Base-by-base conservation (phyloP, 1,284 basidiomycete species). In the Schizophyllum amplum region DNA sequence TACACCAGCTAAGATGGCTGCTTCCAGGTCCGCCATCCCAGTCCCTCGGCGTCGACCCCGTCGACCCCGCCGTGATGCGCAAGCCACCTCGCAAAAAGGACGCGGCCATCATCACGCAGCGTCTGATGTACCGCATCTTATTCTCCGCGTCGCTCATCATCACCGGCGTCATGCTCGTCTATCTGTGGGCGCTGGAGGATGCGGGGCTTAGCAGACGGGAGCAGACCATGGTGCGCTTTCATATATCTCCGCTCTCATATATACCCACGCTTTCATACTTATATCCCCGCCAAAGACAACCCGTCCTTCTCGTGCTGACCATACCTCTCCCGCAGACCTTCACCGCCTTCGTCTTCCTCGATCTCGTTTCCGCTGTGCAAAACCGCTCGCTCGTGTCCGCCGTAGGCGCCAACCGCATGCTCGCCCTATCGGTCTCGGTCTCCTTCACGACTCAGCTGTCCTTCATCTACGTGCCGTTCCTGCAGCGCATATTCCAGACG, bases 401-500 rank as follows among this genome's bases (percentile, higher is more conserved):
- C 7, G 67, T 94, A 23, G 76, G 81, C 57, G 83, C 87, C 64
- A 99, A 99, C 76, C 79, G 80, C 64, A 96, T 98, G 92, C 80
- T 98, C 57, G 74, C 95, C 58, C 76, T 86, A 58, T 97, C 96
- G 0, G 89, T 97, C 50, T 87, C 86, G 4, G 78, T 90, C 53
- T 95, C 93, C 9, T 86, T 93, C 66, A 42, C 94, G 55, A 86
- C 86, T 33, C 91, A 96, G 71, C 80, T 98, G 23, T 81, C 80
- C 21, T 78, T 98, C 62, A 83, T 99, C 59, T 99, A 98, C 69
- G 79, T 98, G 50, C 90, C 94, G 0, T 78, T 92, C 60, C 83
- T 98, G 77, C 96, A 98, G 71, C 78, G 81, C 53, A 79, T 99
- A 50, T 99, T 98, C 80, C 94, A 98, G 73, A 99, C 96, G 9